Evolutionary conservation across 257 asterid species (phyloP), one percentile per base, ranked within the genome.

Genomic region (Plantago major): DNA sequence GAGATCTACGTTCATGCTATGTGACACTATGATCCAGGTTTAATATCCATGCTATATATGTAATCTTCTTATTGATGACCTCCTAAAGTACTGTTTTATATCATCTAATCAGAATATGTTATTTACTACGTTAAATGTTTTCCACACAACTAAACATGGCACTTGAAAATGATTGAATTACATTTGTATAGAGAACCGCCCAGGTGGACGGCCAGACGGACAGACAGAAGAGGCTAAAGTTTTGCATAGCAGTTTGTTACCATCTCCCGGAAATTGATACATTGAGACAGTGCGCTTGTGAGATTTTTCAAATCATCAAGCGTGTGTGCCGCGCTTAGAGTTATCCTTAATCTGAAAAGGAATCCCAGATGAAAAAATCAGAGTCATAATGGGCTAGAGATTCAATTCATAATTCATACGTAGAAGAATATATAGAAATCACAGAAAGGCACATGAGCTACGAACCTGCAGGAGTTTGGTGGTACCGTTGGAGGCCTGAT

Each of bases 401-500:
- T n/a, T 15, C 46, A 15, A 11, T 13, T 16, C 43, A 66, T 3
- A 51, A 9, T 44, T 44, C 38, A 38, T 16, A 9, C 46, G 52
- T 26, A 44, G 4, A 42, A 33, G 44, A 42, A 51, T 22, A 54
- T 10, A 12, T 44, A 17, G 22, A 33, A 60, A 40, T 11, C 46
- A 17, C 42, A 50, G 37, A 18, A 19, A 19, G 19, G 55, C 63
- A 18, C 19, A 18, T 38, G 46, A 55, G 63, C 42, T 57, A 10
- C 80, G 46, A 72, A 92, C 99, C 99, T 89, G 99, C 99, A 93
- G 10, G 97, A 93, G 74, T 93, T 89, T 38, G 94, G 82, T 18
- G 99, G 85, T 64, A 92, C 98, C 8, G 98, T 92, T 59, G 98
- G 98, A 66, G 98, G 97, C 69, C 97, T 82, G 67, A 92, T 92